Percentiles rank a stretch among this genome's conserved stretches.
Evolutionary conservation across 2,329 filamentous ascomycete genomes (phyloP).

Genomic region (Fusarium scirpi): DNA sequence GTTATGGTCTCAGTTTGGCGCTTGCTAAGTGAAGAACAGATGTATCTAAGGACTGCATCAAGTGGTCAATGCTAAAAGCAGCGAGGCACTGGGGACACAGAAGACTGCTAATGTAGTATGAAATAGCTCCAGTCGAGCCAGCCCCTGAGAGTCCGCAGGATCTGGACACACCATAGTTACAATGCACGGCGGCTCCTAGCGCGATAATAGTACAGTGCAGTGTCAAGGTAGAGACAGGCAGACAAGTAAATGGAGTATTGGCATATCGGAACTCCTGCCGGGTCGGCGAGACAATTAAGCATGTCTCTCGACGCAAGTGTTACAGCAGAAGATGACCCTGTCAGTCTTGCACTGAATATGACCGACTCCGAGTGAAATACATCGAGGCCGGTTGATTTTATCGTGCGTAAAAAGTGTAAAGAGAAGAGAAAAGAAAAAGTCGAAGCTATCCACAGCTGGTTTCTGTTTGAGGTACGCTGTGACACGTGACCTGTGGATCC

Average conservation of each 20-base stretch:
- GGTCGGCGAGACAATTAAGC: constrained; percentile 41
- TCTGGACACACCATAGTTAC: constrained; percentile 15
- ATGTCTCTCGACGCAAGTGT: constrained; percentile 40
- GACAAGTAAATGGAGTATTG: not conserved
- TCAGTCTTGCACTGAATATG: constrained; percentile 72
- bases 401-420: constrained; percentile 65
- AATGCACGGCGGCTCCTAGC: not conserved
- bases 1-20: not conserved
- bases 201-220: not conserved
- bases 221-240: not conserved
- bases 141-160: constrained; percentile 19
- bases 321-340: constrained; percentile 46
- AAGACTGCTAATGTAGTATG: not conserved
- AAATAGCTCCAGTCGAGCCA: not conserved
- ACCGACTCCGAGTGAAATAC: constrained; percentile 65
- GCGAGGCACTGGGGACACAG: constrained; percentile 6
- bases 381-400: constrained; percentile 71
- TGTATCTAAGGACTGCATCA: constrained; percentile 1
- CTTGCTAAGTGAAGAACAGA: not conserved
- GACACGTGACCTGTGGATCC: constrained; percentile 47
- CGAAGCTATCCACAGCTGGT: not conserved
- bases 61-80: not conserved
- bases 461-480: constrained; percentile 2
- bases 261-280: constrained; percentile 51
- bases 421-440: constrained; percentile 47